phyloP scores from a whole-genome alignment of 2,329 filamentous ascomycete genomes.

The Calonectria pseudoreteaudii region DNA sequence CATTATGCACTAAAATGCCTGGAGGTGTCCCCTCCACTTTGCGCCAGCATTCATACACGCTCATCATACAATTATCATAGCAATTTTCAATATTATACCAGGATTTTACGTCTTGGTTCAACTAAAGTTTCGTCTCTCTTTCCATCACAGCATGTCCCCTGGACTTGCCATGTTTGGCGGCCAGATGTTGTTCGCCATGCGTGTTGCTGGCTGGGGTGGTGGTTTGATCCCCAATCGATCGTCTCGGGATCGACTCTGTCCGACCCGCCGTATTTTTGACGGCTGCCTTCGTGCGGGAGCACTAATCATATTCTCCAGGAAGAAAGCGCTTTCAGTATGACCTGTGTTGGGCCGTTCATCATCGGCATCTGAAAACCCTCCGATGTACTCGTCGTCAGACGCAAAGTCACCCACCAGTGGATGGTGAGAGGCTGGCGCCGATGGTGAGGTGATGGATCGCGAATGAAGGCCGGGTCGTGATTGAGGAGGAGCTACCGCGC shows the following conservation, averaged over 20 bases:
- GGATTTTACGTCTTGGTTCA: not conserved
- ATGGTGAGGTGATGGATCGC: constrained; percentile 87
- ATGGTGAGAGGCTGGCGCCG: constrained; percentile 67
- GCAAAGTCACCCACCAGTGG: constrained; percentile 70
- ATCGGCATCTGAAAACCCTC: constrained; percentile 84
- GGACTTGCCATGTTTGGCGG: constrained; percentile 49
- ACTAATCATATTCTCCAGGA: constrained; percentile 71
- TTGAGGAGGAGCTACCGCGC: constrained; percentile 49
- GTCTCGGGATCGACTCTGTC: constrained; percentile 49
- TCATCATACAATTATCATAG: constrained; percentile 26
- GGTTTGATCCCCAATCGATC: constrained; percentile 48
- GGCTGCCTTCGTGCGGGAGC: constrained; percentile 68
- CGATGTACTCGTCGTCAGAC: constrained; percentile 81
- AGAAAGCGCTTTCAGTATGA: constrained; percentile 62
- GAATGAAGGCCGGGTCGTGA: constrained; percentile 78
- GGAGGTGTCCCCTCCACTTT: not conserved
- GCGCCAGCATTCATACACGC: constrained; percentile 20
- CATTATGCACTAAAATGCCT: constrained; percentile 10
- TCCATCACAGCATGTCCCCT: constrained; percentile 50
- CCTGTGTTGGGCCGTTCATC: constrained; percentile 60
- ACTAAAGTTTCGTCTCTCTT: constrained; percentile 7
- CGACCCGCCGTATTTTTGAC: constrained; percentile 49
- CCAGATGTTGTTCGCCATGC: constrained; percentile 51
- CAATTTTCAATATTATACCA: constrained; percentile 16
- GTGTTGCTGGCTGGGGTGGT: constrained; percentile 56